Evolutionary conservation across 495 filamentous ascomycete genomes (phyloP).

Genomic region (Hyaloscypha bicolor): DNA sequence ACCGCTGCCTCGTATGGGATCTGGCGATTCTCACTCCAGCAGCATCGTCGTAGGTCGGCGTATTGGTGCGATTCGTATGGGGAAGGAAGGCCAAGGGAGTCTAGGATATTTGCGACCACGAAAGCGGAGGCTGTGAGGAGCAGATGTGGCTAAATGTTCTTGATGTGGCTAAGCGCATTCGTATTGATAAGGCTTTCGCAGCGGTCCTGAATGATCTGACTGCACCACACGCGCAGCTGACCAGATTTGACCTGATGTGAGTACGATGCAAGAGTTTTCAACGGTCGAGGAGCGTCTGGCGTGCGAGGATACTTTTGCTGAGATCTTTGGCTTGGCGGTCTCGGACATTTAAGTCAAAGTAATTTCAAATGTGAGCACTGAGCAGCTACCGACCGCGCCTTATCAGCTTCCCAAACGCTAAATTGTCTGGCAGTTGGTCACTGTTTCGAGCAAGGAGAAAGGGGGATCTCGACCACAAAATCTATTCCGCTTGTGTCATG

Average conservation of each 20-base stretch:
- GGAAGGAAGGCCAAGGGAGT: not conserved
- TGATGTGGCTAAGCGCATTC: not conserved
- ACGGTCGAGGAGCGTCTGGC: not conserved
- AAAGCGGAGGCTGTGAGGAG: not conserved
- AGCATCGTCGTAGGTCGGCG: not conserved
- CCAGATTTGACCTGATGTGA: not conserved
- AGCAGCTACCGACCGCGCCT: not conserved
- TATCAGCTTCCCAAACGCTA: not conserved
- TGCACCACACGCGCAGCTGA: not conserved
- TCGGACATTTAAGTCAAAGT: not conserved
- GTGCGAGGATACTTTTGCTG: too few relatives aligned
- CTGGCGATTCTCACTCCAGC: not conserved
- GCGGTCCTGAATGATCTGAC: not conserved
- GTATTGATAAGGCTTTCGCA: not conserved
- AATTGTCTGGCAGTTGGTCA: not conserved
- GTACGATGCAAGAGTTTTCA: not conserved
- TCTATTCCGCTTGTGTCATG: not conserved
- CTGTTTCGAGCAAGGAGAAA: not conserved
- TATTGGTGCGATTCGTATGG: not conserved
- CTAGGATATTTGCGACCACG: not conserved
- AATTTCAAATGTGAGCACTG: not conserved
- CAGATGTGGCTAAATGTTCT: not conserved
- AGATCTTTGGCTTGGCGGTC: not conserved
- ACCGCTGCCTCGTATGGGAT: conserved; percentile 2
- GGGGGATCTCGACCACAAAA: not conserved